A percentile compares a stretch with the other conserved stretches of the same genome.
phyloP scores from a whole-genome alignment of 306 rosid species.

The Biancaea sappan region DNA sequence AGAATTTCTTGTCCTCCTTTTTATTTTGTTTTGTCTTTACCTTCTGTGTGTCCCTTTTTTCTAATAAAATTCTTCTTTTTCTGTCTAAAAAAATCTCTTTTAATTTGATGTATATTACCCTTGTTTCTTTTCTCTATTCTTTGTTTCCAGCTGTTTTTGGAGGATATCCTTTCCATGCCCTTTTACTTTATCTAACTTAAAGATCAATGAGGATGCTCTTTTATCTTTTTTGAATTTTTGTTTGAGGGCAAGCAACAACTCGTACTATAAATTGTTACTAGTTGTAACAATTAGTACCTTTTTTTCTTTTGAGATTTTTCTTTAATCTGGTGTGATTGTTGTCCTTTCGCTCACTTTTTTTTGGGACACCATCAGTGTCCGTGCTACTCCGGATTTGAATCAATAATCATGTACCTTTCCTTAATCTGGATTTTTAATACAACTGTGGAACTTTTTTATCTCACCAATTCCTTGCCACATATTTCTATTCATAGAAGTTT shows the following conservation, averaged over 20 bases:
- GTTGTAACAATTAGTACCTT: not conserved
- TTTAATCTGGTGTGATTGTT: not conserved
- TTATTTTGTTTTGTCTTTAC: too few species aligned
- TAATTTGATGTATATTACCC: not conserved
- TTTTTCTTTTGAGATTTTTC: not conserved
- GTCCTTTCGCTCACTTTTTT: conserved; percentile 22
- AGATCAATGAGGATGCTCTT: not conserved
- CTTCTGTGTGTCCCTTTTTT: too few species aligned
- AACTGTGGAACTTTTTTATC: conserved; percentile 18
- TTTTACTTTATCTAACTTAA: not conserved
- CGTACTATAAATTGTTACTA: not conserved
- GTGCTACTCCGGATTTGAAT: conserved; percentile 23
- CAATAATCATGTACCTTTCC: conserved; percentile 12
- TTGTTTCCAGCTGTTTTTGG: not conserved
- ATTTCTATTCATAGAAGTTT: conserved; percentile 36
- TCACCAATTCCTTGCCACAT: conserved; percentile 7
- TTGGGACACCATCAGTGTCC: conserved; percentile 17
- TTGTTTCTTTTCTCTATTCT: not conserved
- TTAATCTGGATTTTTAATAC: conserved; percentile 12
- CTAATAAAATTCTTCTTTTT: too few species aligned
- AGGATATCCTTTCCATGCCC: not conserved
- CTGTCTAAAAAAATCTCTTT: too few species aligned
- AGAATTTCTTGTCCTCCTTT: too few species aligned
- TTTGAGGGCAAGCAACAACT: not conserved
- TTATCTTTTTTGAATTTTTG: not conserved